These are phyloP conservation scores for Candida smagusa DNA, from an alignment of 1,139 yeast species.

Conservation along the genomic window DNA sequence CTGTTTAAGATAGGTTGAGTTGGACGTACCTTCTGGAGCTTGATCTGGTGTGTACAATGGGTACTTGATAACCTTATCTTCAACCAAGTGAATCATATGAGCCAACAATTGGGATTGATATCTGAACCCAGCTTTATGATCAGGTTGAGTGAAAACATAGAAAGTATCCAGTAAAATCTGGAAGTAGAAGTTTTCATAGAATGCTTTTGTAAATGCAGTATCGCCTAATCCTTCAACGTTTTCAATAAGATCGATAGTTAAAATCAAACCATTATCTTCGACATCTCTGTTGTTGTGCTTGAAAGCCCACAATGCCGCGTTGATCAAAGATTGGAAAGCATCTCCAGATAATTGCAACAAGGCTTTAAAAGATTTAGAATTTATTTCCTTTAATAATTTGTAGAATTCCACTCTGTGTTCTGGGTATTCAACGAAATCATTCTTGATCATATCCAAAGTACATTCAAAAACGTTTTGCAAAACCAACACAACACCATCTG, in stretches of 20 bases:
- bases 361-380: conserved; percentile 81
- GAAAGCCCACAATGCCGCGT: conserved; percentile 97
- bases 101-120: conserved; percentile 84
- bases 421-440: conserved; percentile 94
- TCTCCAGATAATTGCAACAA: conserved; percentile 85
- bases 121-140: conserved; percentile 94
- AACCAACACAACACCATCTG: conserved; percentile 85
- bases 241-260: conserved; percentile 76
- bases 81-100: conserved; percentile 79
- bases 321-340: conserved; percentile 86
- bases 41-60: conserved; percentile 74
- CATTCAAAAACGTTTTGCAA: conserved; percentile 91
- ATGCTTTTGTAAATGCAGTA: conserved; percentile 77
- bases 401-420: conserved; percentile 97
- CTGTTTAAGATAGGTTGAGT: conserved; percentile 73
- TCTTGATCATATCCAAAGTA: conserved; percentile 91
- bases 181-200: conserved; percentile 85
- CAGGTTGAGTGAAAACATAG: conserved; percentile 92
- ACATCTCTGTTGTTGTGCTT: conserved; percentile 96
- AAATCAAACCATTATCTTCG: conserved; percentile 81
- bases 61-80: conserved; percentile 65
- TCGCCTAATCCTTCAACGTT: conserved; percentile 80
- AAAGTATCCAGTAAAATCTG: conserved; percentile 89
- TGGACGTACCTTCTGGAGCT: conserved; percentile 82
- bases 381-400: conserved; percentile 81